Evolutionary conservation across 2,329 filamentous ascomycete species (phyloP), one percentile per base, ranked within the genome.

Genomic region (Ophiostoma angusticollis): DNA sequence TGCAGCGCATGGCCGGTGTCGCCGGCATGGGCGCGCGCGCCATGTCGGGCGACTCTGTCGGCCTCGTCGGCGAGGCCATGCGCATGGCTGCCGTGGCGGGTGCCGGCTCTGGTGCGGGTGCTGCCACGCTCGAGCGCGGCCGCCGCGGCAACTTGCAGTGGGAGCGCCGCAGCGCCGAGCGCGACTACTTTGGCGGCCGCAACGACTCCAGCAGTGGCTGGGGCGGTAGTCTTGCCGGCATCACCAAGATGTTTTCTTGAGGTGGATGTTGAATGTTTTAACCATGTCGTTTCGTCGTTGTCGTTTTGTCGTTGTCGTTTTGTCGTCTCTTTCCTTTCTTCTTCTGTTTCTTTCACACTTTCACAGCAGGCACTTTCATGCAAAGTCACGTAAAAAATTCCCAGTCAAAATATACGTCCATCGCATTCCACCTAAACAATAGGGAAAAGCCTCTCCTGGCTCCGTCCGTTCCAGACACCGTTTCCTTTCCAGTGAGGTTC

Each of bases 1-100:
- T 86, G 43, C 67, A 76, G 60, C 64, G 66, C 52, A 64, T 74
- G 65, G 56, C 78, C 24, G n/a, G n/a, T n/a, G n/a, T n/a, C n/a
- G n/a, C n/a, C n/a, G 71, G 70, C 47, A 48, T 70, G 41, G 71
- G 70, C 31, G 64, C 61, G 9, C 61, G 60, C 37, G 68, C 68
- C 34, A 64, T 64, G 33, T 54, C 59, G 2, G 67, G 69, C 33
- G 64, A 64, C 46, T 57, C 61, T 33, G 47, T 65, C 22, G 69
- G 71, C 13, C 55, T 73, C 22, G 63, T 74, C 28, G 60, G 67
- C 45, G 70, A 75, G 51, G 71, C 71, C 31, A 61, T 74, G 40
- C 62, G 64, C 49, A 68, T 74, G 65, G 69, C 68, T 5, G 58
- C 58, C 25, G 58, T 54, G 31, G 44, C 52, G 33, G 52, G 52